Evolutionary conservation across 257 asterid genomes (phyloP).

Genomic region (Handroanthus guayacan): DNA sequence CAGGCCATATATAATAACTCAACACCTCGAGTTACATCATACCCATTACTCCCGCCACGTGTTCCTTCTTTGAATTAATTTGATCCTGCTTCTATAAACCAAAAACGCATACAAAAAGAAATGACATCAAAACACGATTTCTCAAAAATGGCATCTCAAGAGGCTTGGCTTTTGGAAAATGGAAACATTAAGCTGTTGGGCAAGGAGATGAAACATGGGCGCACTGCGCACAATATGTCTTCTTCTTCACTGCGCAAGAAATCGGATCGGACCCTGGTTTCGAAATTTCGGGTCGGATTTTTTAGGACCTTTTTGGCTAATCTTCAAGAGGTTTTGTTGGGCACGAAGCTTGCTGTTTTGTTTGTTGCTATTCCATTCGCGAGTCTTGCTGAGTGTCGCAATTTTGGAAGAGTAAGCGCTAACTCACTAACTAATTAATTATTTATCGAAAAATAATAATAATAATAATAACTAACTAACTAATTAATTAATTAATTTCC

Average conservation of each 20-base stretch:
- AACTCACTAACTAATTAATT: no score
- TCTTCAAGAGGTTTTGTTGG: slow-evolving; percentile 76
- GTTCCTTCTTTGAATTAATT: no score
- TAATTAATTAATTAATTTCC: no score
- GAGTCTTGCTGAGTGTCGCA: slow-evolving; percentile 50
- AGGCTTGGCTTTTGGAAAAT: slow-evolving; percentile 66
- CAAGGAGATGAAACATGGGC: slow-evolving; percentile 54
- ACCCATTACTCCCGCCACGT: not conserved
- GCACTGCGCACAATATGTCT: slow-evolving; percentile 58
- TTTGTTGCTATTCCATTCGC: slow-evolving; percentile 80
- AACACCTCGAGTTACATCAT: not conserved
- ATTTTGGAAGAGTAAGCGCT: slow-evolving; percentile 59
- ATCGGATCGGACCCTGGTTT: slow-evolving; percentile 62
- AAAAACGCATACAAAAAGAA: not conserved
- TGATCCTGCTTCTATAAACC: no score
- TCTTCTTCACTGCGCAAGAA: slow-evolving; percentile 82
- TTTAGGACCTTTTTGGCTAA: slow-evolving; percentile 49
- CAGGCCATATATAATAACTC: not conserved
- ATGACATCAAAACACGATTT: slow-evolving; percentile 28
- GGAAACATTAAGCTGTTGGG: slow-evolving; percentile 57
- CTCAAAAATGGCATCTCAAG: slow-evolving; percentile 39
- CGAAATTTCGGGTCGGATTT: slow-evolving; percentile 49
- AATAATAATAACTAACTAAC: no score
- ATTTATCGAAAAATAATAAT: no score
- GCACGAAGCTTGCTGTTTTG: slow-evolving; percentile 74